These are phyloP conservation scores for Geotrichum siamense DNA, from an alignment of 1,139 yeast genomes.

Conservation along the genomic window DNA sequence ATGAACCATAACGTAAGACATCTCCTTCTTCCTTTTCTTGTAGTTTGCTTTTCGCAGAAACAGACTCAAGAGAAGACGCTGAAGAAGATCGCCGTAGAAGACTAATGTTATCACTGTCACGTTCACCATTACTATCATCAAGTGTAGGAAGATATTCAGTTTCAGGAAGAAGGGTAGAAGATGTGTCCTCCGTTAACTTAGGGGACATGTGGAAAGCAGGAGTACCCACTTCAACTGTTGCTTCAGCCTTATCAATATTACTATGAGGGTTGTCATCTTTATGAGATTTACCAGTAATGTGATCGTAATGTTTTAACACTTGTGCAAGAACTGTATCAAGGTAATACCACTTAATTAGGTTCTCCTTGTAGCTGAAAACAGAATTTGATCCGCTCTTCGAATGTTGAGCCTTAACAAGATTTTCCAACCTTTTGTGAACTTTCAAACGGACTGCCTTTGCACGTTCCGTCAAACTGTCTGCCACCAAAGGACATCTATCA, in stretches of 20 bases:
- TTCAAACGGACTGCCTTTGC: constrained; percentile 27
- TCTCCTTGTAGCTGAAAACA: constrained; percentile 11
- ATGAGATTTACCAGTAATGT: constrained; percentile 1
- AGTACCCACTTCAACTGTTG: constrained; percentile 5
- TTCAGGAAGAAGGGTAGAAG: constrained; percentile 5
- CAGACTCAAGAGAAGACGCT: constrained; percentile 1
- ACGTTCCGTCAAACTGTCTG: constrained; percentile 27
- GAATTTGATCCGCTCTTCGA: neutral
- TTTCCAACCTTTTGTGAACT: constrained; percentile 27
- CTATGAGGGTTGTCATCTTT: neutral
- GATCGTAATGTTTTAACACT: constrained; percentile 26
- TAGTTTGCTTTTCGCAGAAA: neutral
- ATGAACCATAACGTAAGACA: constrained; percentile 9
- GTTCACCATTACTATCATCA: too few species aligned
- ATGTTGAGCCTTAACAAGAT: constrained; percentile 23
- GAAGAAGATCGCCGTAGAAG: constrained; percentile 6
- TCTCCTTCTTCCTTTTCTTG: constrained; percentile 67
- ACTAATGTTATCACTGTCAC: constrained; percentile 1
- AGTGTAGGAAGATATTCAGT: constrained; percentile 3
- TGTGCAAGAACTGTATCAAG: constrained; percentile 32
- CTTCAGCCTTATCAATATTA: constrained; percentile 3
- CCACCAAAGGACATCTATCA: constrained; percentile 19
- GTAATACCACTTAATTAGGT: constrained; percentile 31
- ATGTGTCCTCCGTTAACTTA: neutral
- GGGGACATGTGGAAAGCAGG: neutral